Evolutionary conservation across 176 grass and related monocot species (phyloP).

Genomic region (Dendrocalamus sinicus): DNA sequence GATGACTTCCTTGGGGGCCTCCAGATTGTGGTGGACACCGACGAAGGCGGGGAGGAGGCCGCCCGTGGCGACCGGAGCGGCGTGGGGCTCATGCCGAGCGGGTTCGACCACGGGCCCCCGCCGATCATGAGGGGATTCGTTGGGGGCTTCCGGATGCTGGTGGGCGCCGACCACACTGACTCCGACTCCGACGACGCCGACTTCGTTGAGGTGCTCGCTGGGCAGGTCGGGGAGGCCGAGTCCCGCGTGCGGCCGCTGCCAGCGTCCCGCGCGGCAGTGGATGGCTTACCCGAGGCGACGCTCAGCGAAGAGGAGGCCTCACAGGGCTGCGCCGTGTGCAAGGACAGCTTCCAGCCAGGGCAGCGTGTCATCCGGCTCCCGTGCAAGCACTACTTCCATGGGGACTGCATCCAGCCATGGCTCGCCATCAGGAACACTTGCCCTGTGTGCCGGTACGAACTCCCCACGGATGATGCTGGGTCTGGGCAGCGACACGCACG

Average conservation of each 20-base stretch:
- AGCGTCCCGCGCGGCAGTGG: conserved; percentile 48
- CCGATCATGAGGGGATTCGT: no score
- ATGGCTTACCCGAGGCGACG: conserved; percentile 43
- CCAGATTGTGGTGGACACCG: no score
- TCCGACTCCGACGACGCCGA: not conserved
- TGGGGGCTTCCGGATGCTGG: conserved; percentile 9
- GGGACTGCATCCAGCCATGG: conserved; percentile 66
- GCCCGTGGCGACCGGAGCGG: no score
- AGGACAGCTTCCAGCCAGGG: conserved; percentile 43
- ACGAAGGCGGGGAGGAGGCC: no score
- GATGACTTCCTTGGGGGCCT: no score
- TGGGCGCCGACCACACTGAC: conserved; percentile 18
- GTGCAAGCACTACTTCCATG: conserved; percentile 76
- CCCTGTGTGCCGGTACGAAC: conserved; percentile 66
- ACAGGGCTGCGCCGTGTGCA: conserved; percentile 61
- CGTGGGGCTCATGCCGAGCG: no score
- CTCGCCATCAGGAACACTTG: conserved; percentile 70
- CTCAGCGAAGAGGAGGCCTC: conserved; percentile 40
- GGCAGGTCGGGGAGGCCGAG: not conserved
- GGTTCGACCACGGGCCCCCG: no score
- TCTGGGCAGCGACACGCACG: conserved; percentile 34
- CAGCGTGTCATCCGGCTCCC: conserved; percentile 50
- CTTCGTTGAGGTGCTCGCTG: conserved; percentile 1
- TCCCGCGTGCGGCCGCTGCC: not conserved
- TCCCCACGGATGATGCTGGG: conserved; percentile 53